These are phyloP conservation scores for Glycyrrhiza uralensis DNA, from an alignment of 306 rosid genomes.

Conservation along the genomic window DNA sequence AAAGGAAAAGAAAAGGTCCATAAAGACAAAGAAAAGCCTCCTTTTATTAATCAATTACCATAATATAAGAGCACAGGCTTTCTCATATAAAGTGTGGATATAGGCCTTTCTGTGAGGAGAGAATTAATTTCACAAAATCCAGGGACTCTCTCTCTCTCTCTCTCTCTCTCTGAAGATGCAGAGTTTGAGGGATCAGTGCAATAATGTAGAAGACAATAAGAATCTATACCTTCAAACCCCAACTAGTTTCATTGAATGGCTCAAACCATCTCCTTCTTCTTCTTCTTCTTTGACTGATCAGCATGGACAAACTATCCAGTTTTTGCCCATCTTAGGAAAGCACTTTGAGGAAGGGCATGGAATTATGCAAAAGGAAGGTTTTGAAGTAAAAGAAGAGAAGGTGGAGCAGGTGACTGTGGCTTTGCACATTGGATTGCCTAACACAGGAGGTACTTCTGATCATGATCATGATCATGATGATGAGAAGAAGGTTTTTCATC, in stretches of 20 bases:
- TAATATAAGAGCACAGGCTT: constrained; percentile 37
- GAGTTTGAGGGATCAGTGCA: constrained; percentile 55
- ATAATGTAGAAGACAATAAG: constrained; percentile 41
- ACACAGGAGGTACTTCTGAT: constrained; percentile 15
- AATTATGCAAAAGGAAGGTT: constrained; percentile 38
- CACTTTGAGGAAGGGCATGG: constrained; percentile 36
- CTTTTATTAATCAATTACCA: constrained; percentile 36
- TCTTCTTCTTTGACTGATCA: constrained; percentile 26
- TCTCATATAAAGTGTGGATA: constrained; percentile 45
- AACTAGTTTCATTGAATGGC: constrained; percentile 93
- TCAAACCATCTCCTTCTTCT: constrained; percentile 62
- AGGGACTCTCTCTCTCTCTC: constrained; percentile 11
- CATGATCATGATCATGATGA: not conserved
- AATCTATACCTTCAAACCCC: constrained; percentile 60
- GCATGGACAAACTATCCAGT: constrained; percentile 46
- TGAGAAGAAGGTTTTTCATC: constrained; percentile 27
- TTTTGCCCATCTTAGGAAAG: constrained; percentile 54
- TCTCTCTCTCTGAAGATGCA: constrained; percentile 15
- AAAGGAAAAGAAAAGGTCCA: constrained; percentile 18
- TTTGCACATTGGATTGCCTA: constrained; percentile 87
- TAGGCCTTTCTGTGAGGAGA: constrained; percentile 42
- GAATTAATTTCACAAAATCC: constrained; percentile 36
- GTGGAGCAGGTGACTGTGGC: constrained; percentile 62
- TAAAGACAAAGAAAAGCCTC: constrained; percentile 46
- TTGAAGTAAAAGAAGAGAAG: constrained; percentile 52